Percentiles rank a stretch among this genome's conserved stretches.
These are phyloP conservation scores for Aegilops umbellulata DNA, from an alignment of 176 grass and related monocot genomes.

Conservation along the genomic window DNA sequence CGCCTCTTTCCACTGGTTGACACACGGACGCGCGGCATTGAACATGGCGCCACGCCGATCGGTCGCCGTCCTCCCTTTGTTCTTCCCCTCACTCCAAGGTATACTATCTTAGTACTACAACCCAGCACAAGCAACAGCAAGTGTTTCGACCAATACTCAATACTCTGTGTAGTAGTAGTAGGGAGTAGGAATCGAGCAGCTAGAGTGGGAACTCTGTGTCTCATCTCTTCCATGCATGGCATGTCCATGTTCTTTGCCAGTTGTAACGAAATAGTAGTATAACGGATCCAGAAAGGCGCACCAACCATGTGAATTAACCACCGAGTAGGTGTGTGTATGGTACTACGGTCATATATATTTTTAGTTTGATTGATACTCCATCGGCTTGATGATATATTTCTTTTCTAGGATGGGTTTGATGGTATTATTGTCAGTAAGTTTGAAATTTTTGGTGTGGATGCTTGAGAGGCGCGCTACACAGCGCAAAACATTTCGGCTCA, in stretches of 20 bases:
- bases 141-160: neutral
- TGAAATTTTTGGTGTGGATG: neutral
- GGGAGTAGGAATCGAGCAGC: neutral
- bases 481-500: neutral
- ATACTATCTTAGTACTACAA: neutral
- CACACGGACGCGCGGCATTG: neutral
- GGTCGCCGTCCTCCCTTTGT: neutral
- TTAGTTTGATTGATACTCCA: neutral
- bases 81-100: constrained; percentile 16
- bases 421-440: no score
- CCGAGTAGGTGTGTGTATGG: neutral
- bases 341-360: no score
- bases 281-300: neutral
- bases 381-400: neutral
- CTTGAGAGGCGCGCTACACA: neutral
- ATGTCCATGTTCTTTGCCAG: neutral
- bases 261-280: neutral
- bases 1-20: neutral
- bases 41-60: neutral
- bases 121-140: neutral
- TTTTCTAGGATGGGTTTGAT: no score
- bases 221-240: neutral
- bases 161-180: neutral
- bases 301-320: constrained; percentile 26
- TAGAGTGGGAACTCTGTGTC: neutral